phyloP scores from a whole-genome alignment of 208 protist genomes.

The Trypanosoma brucei region DNA sequence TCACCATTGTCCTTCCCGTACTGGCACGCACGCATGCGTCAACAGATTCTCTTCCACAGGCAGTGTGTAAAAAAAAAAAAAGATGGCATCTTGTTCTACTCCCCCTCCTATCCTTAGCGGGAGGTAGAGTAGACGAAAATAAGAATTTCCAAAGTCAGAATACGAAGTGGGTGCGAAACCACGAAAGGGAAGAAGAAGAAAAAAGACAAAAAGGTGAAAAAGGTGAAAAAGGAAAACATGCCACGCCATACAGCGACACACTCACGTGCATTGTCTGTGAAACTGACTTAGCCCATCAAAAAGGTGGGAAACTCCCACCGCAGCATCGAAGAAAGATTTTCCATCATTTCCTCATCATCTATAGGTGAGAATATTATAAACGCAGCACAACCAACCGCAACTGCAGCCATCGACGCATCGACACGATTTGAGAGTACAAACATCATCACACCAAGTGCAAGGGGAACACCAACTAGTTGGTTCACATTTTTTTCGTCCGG shows the following conservation, averaged over 20 bases:
- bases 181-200: background rate
- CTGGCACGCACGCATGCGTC: no score
- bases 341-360: conserved; percentile 6
- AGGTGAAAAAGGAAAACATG: background rate
- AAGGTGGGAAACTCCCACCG: background rate
- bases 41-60: no score
- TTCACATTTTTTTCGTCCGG: background rate
- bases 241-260: background rate
- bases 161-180: no score
- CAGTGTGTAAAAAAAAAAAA: no score
- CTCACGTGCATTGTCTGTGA: no score
- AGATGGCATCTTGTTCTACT: no score
- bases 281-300: background rate
- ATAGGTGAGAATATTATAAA: conserved; percentile 1
- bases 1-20: no score
- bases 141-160: no score
- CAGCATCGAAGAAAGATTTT: background rate
- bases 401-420: background rate
- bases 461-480: conserved; percentile 1
- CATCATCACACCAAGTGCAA: conserved; percentile 7
- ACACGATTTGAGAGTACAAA: conserved; percentile 4
- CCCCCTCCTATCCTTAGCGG: no score
- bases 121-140: no score
- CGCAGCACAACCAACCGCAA: background rate
- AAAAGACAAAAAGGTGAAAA: background rate